phyloP scores from a whole-genome alignment of 1,139 yeast species.

The Tardiomyces blankii region DNA sequence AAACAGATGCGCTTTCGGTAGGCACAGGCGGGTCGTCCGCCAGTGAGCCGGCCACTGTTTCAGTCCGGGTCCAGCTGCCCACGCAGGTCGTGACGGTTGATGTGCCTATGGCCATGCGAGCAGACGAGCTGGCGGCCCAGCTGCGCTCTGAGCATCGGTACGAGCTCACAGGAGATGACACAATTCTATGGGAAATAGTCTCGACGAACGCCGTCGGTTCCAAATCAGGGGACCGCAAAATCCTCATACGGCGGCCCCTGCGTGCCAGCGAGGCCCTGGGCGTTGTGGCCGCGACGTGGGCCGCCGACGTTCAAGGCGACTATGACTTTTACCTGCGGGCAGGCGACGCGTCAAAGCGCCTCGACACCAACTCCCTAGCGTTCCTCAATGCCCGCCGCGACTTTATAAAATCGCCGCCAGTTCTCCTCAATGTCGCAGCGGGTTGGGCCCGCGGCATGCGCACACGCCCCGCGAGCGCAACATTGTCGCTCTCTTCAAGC shows the following conservation, averaged over 20 bases:
- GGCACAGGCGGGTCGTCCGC: neutral
- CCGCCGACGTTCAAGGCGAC: slow-evolving; percentile 1
- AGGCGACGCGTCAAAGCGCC: slow-evolving; percentile 14
- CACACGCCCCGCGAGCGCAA: neutral
- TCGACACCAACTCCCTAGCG: slow-evolving; percentile 20
- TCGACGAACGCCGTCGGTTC: neutral
- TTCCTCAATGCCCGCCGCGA: slow-evolving; percentile 24
- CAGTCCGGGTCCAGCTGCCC: slow-evolving; percentile 13
- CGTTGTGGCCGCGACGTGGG: slow-evolving; percentile 16
- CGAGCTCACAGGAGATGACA: slow-evolving; percentile 14
- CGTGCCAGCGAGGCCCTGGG: slow-evolving; percentile 15
- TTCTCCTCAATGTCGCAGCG: slow-evolving; percentile 1
- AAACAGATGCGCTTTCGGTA: neutral
- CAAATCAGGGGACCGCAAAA: neutral
- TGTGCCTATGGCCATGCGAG: slow-evolving; percentile 8
- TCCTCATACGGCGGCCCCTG: slow-evolving; percentile 18
- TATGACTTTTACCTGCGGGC: slow-evolving; percentile 12
- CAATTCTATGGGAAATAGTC: slow-evolving; percentile 20
- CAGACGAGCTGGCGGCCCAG: slow-evolving; percentile 9
- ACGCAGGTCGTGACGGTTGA: slow-evolving; percentile 14
- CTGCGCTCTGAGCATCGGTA: slow-evolving; percentile 19
- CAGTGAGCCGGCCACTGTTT: neutral
- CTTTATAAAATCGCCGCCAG: slow-evolving; percentile 14
- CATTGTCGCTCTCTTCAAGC: neutral
- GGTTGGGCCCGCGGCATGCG: slow-evolving; percentile 2